Conservation (phyloP, 495 filamentous ascomycete species). For the Neurospora sp. region DNA sequence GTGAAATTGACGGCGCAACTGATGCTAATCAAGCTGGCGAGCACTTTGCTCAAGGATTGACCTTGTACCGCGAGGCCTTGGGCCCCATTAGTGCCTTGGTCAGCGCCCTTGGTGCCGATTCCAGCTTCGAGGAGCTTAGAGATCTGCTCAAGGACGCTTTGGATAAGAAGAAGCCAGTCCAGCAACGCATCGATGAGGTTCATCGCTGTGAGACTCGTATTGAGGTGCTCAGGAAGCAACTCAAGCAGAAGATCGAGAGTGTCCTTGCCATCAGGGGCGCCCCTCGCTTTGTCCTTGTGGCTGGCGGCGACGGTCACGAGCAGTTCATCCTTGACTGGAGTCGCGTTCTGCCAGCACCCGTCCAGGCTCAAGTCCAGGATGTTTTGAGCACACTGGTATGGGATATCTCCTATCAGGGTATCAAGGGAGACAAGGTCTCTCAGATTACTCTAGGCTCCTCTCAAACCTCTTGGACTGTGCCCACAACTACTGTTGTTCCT, state of each 20-base stretch:
- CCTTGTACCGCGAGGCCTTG: neutral
- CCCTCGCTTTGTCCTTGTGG: neutral
- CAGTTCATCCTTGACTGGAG: neutral
- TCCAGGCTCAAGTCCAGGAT: neutral
- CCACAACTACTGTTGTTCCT: neutral
- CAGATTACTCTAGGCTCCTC: neutral
- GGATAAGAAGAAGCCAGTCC: neutral
- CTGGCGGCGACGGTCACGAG: neutral
- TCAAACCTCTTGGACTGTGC: neutral
- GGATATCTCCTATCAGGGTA: neutral
- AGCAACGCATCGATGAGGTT: neutral
- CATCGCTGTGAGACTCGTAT: neutral
- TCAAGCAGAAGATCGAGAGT: neutral
- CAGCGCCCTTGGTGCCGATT: neutral
- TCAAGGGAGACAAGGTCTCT: neutral
- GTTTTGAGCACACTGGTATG: neutral
- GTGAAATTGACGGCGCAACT: neutral
- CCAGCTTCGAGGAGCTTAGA: neutral
- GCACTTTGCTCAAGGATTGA: neutral
- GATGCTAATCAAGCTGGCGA: neutral
- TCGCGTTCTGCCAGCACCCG: neutral
- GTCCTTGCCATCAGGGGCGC: neutral
- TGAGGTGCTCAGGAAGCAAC: neutral
- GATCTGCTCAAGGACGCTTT: neutral
- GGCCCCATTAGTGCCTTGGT: neutral